phyloP scores from a whole-genome alignment of 2,329 filamentous ascomycete species.

The Emmonsia crescens region DNA sequence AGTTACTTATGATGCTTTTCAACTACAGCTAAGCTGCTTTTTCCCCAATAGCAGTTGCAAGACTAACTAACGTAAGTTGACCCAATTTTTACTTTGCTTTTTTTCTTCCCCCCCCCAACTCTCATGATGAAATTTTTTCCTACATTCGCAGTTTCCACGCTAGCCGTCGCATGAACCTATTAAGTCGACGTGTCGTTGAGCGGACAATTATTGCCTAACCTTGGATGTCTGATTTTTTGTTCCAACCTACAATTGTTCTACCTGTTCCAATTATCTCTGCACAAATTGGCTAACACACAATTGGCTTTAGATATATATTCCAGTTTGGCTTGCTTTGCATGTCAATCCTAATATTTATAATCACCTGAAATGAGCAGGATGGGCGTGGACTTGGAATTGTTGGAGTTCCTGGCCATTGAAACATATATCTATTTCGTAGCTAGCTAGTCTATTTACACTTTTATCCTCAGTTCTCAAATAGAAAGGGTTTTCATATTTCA shows the following conservation, averaged over 20 bases:
- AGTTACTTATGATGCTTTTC: background rate
- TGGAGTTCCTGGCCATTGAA: background rate
- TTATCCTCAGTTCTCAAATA: background rate
- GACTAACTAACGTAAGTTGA: conserved; percentile 17
- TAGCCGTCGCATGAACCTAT: conserved; percentile 42
- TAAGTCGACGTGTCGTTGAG: conserved; percentile 38
- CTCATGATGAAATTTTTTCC: conserved; percentile 44
- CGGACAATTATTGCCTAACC: conserved; percentile 34
- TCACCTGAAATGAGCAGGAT: background rate
- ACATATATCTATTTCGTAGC: background rate
- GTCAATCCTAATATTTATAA: background rate
- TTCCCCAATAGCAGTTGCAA: background rate
- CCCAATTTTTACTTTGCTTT: conserved; percentile 2
- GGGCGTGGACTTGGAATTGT: background rate
- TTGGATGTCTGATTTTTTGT: conserved; percentile 41
- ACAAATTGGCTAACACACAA: background rate
- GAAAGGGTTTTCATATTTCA: background rate
- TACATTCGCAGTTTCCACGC: conserved; percentile 55
- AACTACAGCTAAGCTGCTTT: background rate
- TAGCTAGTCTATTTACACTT: background rate
- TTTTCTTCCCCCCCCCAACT: conserved; percentile 7
- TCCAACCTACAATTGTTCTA: background rate
- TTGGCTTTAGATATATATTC: background rate
- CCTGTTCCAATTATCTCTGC: background rate
- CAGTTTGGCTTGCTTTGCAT: background rate